phyloP scores from a whole-genome alignment of 139 green algal species.

The Volvox africanus region DNA sequence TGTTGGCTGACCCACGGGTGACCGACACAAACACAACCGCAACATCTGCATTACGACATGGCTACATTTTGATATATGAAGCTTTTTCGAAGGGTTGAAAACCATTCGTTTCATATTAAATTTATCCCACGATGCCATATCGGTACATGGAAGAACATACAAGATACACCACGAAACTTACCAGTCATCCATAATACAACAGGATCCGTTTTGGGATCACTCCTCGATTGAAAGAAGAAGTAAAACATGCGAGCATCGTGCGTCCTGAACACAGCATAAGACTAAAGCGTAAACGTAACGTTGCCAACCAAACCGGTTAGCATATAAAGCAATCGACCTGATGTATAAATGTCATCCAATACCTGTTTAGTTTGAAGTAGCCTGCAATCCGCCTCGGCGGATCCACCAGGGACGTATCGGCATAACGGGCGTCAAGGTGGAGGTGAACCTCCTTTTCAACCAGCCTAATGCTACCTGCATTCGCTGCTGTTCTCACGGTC shows the following conservation, averaged over 20 bases:
- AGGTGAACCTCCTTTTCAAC: conserved; percentile 27
- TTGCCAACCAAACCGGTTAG: no score
- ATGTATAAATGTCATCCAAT: neutral
- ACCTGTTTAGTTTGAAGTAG: conserved; percentile 84
- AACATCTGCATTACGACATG: neutral
- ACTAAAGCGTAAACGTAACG: neutral
- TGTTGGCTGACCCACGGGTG: no score
- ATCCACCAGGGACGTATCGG: conserved; percentile 68
- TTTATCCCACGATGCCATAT: no score
- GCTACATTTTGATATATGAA: neutral
- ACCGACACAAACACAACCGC: neutral
- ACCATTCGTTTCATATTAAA: neutral
- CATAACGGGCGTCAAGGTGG: neutral
- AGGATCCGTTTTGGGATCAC: conserved; percentile 46
- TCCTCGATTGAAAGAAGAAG: conserved; percentile 84
- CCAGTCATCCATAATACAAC: conserved; percentile 86
- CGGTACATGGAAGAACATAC: no score
- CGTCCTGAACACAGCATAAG: neutral
- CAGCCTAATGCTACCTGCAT: neutral
- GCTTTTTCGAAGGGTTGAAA: neutral
- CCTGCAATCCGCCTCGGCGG: conserved; percentile 65
- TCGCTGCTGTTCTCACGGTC: neutral
- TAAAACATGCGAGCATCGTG: conserved; percentile 91
- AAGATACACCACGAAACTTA: neutral
- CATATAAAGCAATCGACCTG: neutral